Evolutionary conservation across 345 rosid genomes (phyloP), one percentile per base, ranked within the genome.

Genomic region (Diplotaxis tenuifolia): DNA sequence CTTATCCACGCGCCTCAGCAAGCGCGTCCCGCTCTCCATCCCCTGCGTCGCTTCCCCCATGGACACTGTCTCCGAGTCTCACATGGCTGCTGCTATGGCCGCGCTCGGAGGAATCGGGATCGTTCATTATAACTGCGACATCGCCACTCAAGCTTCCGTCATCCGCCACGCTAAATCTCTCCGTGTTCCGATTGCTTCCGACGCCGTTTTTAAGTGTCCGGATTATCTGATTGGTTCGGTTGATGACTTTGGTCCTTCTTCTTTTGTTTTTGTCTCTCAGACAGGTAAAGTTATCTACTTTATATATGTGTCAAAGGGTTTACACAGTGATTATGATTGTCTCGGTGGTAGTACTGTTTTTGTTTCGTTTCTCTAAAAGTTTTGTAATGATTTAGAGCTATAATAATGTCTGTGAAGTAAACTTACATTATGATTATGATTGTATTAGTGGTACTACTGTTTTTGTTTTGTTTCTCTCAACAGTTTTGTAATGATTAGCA

Each of bases 21-120:
- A 88, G 73, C 91, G 89, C 68, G 69, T 94, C 25, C 62, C 84
- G 4, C 97, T 94, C 75, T 82, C 91, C 5, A 78, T 85, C 79
- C 98, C 98, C 0, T 94, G 92, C 73, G 96, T 94, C 23, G 83
- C 98, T 53, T 94, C 97, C 8, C 97, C 96, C 0, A 91, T 93
- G 98, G 98, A 94, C 78, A 94, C 98, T 5, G 98, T 91, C 9
- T 86, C 97, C 0, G 96, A 88, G 74, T 83, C 96, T 9, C 75
- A 84, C 80, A 91, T 91, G 97, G 98, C 97, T 18, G 78, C 96
- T 28, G 83, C 96, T 42, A 87, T 94, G 95, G 97, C 98, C 16
- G 88, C 96, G 0, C 80, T 91, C 3, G 97, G 98, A 0, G 89
- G 89, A 20, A 88, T 94, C 23, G 93, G 93, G 47, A 77, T 91